Percentiles rank a stretch among this genome's conserved stretches.
phyloP scores from a whole-genome alignment of 257 asterid genomes.

The Scutellaria galericulata region DNA sequence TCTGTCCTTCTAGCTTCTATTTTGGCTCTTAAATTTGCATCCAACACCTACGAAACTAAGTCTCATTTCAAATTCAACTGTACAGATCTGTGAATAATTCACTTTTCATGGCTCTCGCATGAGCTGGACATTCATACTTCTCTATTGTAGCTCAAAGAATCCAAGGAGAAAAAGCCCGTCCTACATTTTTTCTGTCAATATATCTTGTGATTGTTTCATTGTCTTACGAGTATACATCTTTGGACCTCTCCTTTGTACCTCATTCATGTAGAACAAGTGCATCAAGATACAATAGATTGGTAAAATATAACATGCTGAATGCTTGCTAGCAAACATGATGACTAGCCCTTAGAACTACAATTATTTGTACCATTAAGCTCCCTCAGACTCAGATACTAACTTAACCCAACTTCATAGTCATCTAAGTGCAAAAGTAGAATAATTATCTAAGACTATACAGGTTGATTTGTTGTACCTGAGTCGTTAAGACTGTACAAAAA shows the following conservation, averaged over 20 bases:
- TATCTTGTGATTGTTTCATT: neutral
- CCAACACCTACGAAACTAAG: conserved; percentile 6
- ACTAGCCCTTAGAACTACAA: neutral
- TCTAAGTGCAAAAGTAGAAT: neutral
- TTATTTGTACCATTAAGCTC: conserved; percentile 25
- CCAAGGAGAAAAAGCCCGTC: neutral
- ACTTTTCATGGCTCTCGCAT: conserved; percentile 2
- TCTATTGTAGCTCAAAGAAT: neutral
- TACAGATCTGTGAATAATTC: neutral
- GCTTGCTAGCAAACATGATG: neutral
- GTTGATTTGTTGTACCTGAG: neutral
- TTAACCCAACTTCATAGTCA: conserved; percentile 22
- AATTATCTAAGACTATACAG: neutral
- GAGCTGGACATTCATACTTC: neutral
- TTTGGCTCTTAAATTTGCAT: conserved; percentile 5
- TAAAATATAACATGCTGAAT: neutral
- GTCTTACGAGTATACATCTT: conserved; percentile 3
- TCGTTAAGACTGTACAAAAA: neutral
- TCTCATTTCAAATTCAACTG: neutral
- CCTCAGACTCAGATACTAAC: conserved; percentile 19
- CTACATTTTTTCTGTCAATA: neutral
- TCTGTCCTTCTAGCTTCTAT: neutral
- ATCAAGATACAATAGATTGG: neutral
- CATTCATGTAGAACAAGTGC: conserved; percentile 2
- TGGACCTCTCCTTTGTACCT: neutral